phyloP scores from a whole-genome alignment of 345 rosid species.

The Eucalyptus pauciflora region DNA sequence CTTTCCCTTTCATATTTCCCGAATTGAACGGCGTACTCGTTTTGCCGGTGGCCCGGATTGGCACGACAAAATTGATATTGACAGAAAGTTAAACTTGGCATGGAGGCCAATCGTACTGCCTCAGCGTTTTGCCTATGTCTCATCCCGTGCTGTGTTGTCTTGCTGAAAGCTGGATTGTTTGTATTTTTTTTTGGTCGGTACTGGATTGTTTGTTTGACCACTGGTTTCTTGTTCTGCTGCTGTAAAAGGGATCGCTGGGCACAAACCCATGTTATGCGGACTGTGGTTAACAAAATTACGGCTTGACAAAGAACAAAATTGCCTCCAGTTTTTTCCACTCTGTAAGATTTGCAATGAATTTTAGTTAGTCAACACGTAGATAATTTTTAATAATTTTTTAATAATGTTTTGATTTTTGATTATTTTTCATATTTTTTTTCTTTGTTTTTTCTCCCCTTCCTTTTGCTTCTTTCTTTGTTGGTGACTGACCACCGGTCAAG shows the following conservation, averaged over 20 bases:
- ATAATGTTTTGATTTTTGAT: no score
- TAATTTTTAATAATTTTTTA: no score
- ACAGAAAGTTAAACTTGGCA: neutral
- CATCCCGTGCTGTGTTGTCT: neutral
- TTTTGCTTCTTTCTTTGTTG: no score
- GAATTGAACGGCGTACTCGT: neutral
- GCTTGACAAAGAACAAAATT: neutral
- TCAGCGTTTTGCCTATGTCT: neutral
- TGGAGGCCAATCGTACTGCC: neutral
- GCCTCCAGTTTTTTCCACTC: neutral
- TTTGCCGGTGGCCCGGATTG: neutral
- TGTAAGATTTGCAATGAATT: neutral
- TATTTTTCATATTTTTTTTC: no score
- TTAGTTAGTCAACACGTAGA: neutral
- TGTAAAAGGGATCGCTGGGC: neutral
- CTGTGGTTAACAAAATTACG: neutral
- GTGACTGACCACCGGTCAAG: no score
- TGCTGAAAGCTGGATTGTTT: neutral
- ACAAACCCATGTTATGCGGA: neutral
- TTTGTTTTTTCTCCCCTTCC: no score
- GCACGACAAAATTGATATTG: neutral
- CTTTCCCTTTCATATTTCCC: neutral
- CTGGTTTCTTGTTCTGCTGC: neutral
- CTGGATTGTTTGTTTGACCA: neutral
- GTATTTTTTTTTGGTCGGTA: neutral